phyloP scores from a whole-genome alignment of 2,329 filamentous ascomycete genomes.

The Dactylellina cionopaga region DNA sequence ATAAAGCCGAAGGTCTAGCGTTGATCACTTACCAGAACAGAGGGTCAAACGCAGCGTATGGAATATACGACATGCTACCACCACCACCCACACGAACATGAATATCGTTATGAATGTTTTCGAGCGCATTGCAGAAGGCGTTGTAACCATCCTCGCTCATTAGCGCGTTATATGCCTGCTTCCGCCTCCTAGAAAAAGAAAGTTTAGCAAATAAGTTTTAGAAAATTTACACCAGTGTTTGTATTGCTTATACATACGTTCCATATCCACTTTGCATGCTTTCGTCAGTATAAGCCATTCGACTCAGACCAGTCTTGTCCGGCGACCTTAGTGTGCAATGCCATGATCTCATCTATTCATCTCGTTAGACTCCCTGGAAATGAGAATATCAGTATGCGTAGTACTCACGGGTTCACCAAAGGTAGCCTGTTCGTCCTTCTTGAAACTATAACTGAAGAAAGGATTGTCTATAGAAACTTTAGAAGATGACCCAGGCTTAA shows the following conservation, averaged over 20 bases:
- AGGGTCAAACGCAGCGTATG: slow-evolving; percentile 56
- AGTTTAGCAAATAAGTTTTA: neutral
- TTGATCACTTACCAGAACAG: slow-evolving; percentile 54
- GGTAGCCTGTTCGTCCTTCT: slow-evolving; percentile 6
- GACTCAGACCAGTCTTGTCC: neutral
- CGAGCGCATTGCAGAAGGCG: slow-evolving; percentile 51
- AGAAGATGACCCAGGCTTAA: slow-evolving; percentile 11
- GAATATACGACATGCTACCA: slow-evolving; percentile 56
- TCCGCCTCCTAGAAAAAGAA: slow-evolving; percentile 21
- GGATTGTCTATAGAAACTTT: slow-evolving; percentile 29
- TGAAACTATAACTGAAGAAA: neutral
- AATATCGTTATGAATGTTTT: slow-evolving; percentile 56
- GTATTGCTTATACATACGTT: slow-evolving; percentile 5
- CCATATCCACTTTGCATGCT: slow-evolving; percentile 50
- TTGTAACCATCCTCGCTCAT: slow-evolving; percentile 46
- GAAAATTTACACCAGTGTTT: no score
- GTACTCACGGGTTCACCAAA: slow-evolving; percentile 31
- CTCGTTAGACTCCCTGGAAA: neutral
- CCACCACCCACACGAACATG: slow-evolving; percentile 50
- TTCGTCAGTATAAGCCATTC: slow-evolving; percentile 23
- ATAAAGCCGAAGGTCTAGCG: neutral
- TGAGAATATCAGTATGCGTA: no score
- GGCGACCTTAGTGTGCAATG: slow-evolving; percentile 4
- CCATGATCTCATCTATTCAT: neutral
- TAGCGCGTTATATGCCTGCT: slow-evolving; percentile 54